A percentile compares a stretch with the other conserved stretches of the same genome.
These are phyloP conservation scores for Amanita fuliginea DNA, from an alignment of 768 basidiomycete species.

Conservation along the genomic window DNA sequence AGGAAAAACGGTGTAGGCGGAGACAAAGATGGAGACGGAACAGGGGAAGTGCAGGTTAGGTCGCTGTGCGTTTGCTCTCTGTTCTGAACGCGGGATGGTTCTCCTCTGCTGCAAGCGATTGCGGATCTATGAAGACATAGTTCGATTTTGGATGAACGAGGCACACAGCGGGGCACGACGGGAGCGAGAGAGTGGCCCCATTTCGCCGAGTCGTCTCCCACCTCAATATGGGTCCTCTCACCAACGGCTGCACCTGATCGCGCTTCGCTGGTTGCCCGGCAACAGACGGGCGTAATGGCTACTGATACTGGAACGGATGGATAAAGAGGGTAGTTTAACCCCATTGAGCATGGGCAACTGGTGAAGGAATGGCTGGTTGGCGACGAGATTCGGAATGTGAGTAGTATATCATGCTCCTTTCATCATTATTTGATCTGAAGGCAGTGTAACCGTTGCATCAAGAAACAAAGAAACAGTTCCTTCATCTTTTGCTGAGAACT, in stretches of 20 bases:
- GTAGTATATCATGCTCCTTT: too few relatives aligned
- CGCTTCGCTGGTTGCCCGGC: conserved; percentile 66
- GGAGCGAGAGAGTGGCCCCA: conserved; percentile 26
- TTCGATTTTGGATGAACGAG: conserved; percentile 87
- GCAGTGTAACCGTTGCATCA: too few relatives aligned
- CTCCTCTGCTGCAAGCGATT: conserved; percentile 87
- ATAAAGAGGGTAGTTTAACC: too few relatives aligned
- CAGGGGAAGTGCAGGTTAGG: conserved; percentile 51
- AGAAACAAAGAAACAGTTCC: too few relatives aligned
- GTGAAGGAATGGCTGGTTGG: conserved; percentile 80
- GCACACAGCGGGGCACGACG: conserved; percentile 29
- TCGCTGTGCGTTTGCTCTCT: conserved; percentile 84
- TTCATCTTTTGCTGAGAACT: too few relatives aligned
- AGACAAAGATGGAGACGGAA: conserved; percentile 19
- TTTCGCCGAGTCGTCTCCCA: conserved; percentile 58
- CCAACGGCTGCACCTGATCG: conserved; percentile 72
- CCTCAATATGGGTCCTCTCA: conserved; percentile 57
- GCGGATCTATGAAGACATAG: conserved; percentile 93
- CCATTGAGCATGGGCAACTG: conserved; percentile 86
- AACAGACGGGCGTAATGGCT: conserved; percentile 59
- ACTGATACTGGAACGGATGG: too few relatives aligned
- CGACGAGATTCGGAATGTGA: conserved; percentile 78
- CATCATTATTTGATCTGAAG: too few relatives aligned
- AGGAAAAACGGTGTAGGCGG: conserved; percentile 4
- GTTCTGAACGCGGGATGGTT: conserved; percentile 78